These are phyloP conservation scores for Astragalus membranaceus DNA, from an alignment of 306 rosid species.

Conservation along the genomic window DNA sequence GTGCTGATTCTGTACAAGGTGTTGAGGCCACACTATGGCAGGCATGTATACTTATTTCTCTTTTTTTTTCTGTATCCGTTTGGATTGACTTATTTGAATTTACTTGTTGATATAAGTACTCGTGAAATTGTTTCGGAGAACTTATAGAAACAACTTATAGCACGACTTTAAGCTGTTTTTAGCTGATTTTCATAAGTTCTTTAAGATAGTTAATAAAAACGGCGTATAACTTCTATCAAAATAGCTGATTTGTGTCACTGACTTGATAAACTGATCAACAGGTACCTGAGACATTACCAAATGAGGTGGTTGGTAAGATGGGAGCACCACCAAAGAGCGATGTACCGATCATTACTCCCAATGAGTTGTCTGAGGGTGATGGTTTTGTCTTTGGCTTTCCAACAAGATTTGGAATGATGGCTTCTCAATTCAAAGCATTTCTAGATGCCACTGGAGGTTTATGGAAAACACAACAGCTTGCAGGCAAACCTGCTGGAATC, in stretches of 20 bases:
- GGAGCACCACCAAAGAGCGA: constrained; percentile 74
- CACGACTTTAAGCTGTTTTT: too few species aligned
- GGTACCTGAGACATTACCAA: constrained; percentile 64
- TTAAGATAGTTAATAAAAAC: too few species aligned
- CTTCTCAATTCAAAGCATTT: constrained; percentile 23
- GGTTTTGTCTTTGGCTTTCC: constrained; percentile 79
- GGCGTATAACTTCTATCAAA: too few species aligned
- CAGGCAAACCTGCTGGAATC: constrained; percentile 76
- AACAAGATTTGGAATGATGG: constrained; percentile 84
- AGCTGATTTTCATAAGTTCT: too few species aligned
- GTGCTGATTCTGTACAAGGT: constrained; percentile 62
- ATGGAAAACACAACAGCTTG: constrained; percentile 80
- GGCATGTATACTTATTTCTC: constrained; percentile 23
- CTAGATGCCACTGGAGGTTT: constrained; percentile 65
- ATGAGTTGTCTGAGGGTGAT: constrained; percentile 60
- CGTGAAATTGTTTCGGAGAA: too few species aligned
- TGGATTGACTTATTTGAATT: too few species aligned
- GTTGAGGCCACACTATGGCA: constrained; percentile 63
- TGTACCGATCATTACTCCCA: constrained; percentile 47
- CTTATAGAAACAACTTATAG: too few species aligned
- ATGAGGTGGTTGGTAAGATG: constrained; percentile 62
- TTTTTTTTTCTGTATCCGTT: too few species aligned
- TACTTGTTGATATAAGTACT: too few species aligned
- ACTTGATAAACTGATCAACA: constrained; percentile 17
- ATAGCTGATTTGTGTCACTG: not conserved